These are phyloP conservation scores for Blastomyces silverae DNA, from an alignment of 2,329 filamentous ascomycete genomes.

Conservation along the genomic window DNA sequence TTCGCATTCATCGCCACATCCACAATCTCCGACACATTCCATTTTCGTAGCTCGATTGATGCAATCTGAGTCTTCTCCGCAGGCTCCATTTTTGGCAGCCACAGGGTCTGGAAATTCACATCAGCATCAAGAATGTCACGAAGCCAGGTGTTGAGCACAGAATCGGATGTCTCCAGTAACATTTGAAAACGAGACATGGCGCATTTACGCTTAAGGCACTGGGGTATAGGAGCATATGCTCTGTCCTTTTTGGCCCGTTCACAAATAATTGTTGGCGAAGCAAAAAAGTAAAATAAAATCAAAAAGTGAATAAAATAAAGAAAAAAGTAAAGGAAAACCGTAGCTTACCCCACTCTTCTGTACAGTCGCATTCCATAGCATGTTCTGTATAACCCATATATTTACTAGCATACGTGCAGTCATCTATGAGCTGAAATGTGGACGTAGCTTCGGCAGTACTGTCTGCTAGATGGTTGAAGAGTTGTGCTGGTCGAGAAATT, in stretches of 20 bases:
- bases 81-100: slow-evolving; percentile 64
- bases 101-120: slow-evolving; percentile 41
- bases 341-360: slow-evolving; percentile 84
- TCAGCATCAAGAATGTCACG: slow-evolving; percentile 1
- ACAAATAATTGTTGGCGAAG: neutral
- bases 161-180: neutral
- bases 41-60: slow-evolving; percentile 98
- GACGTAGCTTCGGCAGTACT: slow-evolving; percentile 67
- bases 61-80: slow-evolving; percentile 93
- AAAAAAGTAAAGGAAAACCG: slow-evolving; percentile 14
- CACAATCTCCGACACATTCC: slow-evolving; percentile 83
- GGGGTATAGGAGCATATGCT: neutral
- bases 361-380: slow-evolving; percentile 91
- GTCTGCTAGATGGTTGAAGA: slow-evolving; percentile 71
- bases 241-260: neutral
- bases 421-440: slow-evolving; percentile 71
- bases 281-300: slow-evolving; percentile 10
- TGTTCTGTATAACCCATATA: slow-evolving; percentile 85
- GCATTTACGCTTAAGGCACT: neutral
- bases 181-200: neutral
- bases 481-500: slow-evolving; percentile 52
- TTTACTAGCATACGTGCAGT: slow-evolving; percentile 88
- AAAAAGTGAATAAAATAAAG: slow-evolving; percentile 10
- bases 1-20: slow-evolving; percentile 79
- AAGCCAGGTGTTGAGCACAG: neutral